Conservation (phyloP, 495 filamentous ascomycete species). For the Podospora comata region DNA sequence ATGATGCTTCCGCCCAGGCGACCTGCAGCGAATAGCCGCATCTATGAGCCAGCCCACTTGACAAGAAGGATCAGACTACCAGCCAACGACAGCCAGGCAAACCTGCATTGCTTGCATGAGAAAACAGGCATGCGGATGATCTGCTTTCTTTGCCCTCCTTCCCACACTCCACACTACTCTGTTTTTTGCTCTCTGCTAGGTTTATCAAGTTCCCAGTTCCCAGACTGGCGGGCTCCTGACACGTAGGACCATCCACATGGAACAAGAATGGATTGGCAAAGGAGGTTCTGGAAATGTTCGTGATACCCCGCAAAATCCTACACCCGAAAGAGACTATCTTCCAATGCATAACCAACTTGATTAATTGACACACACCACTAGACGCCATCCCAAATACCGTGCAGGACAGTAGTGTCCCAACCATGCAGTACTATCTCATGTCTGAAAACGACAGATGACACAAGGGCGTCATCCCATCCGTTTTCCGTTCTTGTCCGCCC, state of each 20-base stretch:
- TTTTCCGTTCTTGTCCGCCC: background rate
- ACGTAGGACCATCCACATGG: background rate
- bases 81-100: background rate
- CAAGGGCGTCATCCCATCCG: background rate
- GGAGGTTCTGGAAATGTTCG: background rate
- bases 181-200: background rate
- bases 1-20: background rate
- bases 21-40: background rate
- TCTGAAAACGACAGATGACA: background rate
- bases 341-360: slow-evolving; percentile 1
- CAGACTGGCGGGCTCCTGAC: background rate
- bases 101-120: background rate
- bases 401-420: background rate
- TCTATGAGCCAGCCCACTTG: too few relatives aligned
- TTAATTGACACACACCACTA: background rate
- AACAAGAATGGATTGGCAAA: background rate
- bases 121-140: background rate
- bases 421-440: background rate
- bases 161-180: background rate
- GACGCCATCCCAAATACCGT: background rate
- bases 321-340: background rate
- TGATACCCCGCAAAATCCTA: background rate
- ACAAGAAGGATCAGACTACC: too few relatives aligned
- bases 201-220: background rate
- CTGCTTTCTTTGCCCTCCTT: background rate